A percentile compares a stretch with the other conserved stretches of the same genome.
These are phyloP conservation scores for Suillus fuscotomentosus DNA, from an alignment of 768 basidiomycete genomes.

Conservation along the genomic window DNA sequence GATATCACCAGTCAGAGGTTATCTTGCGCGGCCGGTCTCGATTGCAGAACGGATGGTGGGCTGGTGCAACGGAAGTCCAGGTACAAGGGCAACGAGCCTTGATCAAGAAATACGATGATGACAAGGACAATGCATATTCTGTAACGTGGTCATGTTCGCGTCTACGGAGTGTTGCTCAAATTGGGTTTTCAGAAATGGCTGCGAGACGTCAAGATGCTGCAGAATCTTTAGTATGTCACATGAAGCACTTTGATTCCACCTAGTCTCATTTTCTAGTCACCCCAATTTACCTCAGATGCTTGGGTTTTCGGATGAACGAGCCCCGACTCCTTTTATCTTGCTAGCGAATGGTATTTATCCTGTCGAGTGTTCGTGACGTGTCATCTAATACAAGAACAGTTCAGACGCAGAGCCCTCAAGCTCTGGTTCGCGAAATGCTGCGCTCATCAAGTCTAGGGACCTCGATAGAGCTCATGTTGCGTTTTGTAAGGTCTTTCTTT, in stretches of 20 bases:
- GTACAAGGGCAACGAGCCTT: slow-evolving; percentile 39
- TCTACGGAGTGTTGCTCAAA: neutral
- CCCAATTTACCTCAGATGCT: slow-evolving; percentile 54
- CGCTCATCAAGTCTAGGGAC: slow-evolving; percentile 35
- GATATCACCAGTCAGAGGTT: slow-evolving; percentile 52
- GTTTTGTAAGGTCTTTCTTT: slow-evolving; percentile 25
- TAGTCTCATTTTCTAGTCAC: slow-evolving; percentile 32
- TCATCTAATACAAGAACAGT: slow-evolving; percentile 26
- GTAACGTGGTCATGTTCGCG: slow-evolving; percentile 17
- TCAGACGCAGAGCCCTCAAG: slow-evolving; percentile 42
- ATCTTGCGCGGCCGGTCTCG: slow-evolving; percentile 34
- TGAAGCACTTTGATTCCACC: neutral
- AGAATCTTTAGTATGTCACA: slow-evolving; percentile 45
- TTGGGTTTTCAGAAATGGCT: slow-evolving; percentile 41
- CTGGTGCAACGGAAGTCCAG: slow-evolving; percentile 39
- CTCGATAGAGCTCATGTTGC: slow-evolving; percentile 34
- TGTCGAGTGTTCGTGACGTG: neutral
- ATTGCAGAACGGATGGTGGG: slow-evolving; percentile 48
- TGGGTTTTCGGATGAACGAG: slow-evolving; percentile 45
- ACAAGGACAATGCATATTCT: slow-evolving; percentile 29
- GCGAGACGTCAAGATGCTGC: slow-evolving; percentile 47
- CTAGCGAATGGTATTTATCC: slow-evolving; percentile 41
- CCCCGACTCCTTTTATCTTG: slow-evolving; percentile 50
- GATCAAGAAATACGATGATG: slow-evolving; percentile 45
- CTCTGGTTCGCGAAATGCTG: slow-evolving; percentile 35